Evolutionary conservation across 192 early-diverging fungal genomes (phyloP), one percentile per base, ranked within the genome.

Genomic region (Backusella parvicylindrica): DNA sequence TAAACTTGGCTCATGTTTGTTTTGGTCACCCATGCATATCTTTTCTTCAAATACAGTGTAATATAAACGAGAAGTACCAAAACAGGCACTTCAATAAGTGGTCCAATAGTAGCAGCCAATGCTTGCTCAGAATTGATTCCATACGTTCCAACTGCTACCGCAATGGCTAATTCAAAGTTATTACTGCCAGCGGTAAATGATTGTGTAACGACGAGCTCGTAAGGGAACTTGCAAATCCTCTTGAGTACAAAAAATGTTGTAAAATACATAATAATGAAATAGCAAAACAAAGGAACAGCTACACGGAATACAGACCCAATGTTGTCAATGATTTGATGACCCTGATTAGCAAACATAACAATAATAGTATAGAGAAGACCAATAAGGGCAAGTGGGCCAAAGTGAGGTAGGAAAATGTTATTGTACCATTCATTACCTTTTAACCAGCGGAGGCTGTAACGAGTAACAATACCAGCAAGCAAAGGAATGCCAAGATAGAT

Each of bases 121-220:
- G 90, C 89, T 70, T 92, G 81, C 47, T 84, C 79, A 11, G 90
- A 91, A 26, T 89, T 81, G 36, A 91, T 82, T 15, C 92, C 92
- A 79, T 86, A 93, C 0, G 83, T 86, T 1, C 88, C 87, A 9
- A 92, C 83, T 13, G 90, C 88, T 16, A 93, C 87, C 53, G 90
- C 91, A 68, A 93, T 92, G 26, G 92, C 91, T n/a, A 93, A 77
- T 75, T 93, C 91, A 70, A 93, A 93, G 67, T 92, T 92, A 75
- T 92, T 92, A 69, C 82, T 84, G 3, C 86, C 82, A 2, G 90
- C 89, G 0, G 91, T 93, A 64, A 93, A 92, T 40, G 83, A 64
- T 65, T 90, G 90, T 5, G 90, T 87, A 0, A 87, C 87, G 2
- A 84, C 80, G 28, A 83, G 50, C 6, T 72, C 43, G 72, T 89